Percentiles rank a stretch among this genome's conserved stretches.
Evolutionary conservation across 352 stramenopile genomes (phyloP).

Genomic region (Stephanocyclus meneghinianus): DNA sequence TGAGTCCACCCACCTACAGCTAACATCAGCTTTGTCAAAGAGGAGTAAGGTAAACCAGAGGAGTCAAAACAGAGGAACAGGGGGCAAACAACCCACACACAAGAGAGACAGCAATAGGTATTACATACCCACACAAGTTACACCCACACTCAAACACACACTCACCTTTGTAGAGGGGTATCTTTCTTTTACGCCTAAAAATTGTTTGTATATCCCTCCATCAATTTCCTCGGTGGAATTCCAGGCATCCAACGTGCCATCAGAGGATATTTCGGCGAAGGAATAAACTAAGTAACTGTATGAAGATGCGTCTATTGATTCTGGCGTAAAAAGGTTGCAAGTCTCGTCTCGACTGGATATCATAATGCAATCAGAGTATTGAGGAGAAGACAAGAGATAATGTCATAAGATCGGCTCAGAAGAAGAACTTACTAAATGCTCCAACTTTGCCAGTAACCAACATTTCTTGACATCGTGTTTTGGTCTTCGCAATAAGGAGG

Average conservation of each 20-base stretch:
- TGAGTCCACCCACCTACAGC: slow-evolving; percentile 58
- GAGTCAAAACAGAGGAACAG: no score
- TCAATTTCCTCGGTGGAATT: slow-evolving; percentile 51
- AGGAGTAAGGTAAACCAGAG: neutral
- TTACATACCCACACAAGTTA: no score
- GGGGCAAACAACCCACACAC: no score
- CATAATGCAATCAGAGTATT: neutral
- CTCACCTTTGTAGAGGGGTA: slow-evolving; percentile 45
- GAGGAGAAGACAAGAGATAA: neutral
- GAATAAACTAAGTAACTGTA: slow-evolving; percentile 66
- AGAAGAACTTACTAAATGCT: slow-evolving; percentile 49
- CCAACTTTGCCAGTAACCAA: slow-evolving; percentile 67
- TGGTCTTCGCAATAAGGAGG: slow-evolving; percentile 45
- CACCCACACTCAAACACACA: no score
- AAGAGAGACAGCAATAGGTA: no score
- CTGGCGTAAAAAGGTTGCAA: slow-evolving; percentile 53
- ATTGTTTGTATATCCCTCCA: slow-evolving; percentile 50
- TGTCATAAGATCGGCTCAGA: neutral
- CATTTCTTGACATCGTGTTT: slow-evolving; percentile 54
- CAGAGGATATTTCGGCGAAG: slow-evolving; percentile 54
- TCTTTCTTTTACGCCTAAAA: slow-evolving; percentile 48
- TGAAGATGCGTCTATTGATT: slow-evolving; percentile 59
- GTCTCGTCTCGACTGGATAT: slow-evolving; percentile 41
- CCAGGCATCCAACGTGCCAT: slow-evolving; percentile 51
- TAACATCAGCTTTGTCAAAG: slow-evolving; percentile 40